These are phyloP conservation scores for Ambispora gerdemannii DNA, from an alignment of 192 early-diverging fungal species.

Conservation along the genomic window DNA sequence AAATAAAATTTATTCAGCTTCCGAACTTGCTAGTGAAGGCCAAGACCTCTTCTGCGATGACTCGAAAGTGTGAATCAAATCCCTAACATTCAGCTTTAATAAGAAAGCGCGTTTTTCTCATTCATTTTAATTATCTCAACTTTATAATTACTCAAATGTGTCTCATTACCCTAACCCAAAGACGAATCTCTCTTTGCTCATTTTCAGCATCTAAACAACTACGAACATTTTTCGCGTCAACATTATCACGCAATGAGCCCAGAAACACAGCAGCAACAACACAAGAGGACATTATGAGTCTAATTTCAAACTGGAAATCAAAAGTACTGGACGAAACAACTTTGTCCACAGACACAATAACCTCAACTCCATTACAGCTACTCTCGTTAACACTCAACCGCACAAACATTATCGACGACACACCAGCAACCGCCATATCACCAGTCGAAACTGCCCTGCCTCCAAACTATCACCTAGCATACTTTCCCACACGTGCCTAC, in stretches of 20 bases:
- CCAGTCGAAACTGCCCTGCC: conserved; percentile 50
- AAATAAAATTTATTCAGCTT: no score
- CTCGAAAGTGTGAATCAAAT: no score
- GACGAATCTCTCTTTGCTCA: no score
- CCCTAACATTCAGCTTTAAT: no score
- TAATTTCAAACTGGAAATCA: conserved; percentile 23
- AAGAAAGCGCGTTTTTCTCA: no score
- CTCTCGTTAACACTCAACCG: conserved; percentile 10
- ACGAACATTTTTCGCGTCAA: no score
- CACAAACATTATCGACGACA: background rate
- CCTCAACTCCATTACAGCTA: conserved; percentile 13
- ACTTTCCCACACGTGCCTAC: conserved; percentile 71
- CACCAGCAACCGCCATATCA: background rate
- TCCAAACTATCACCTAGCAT: conserved; percentile 71
- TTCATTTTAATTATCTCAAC: no score
- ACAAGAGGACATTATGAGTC: background rate
- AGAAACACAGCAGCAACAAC: background rate
- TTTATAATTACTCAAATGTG: no score
- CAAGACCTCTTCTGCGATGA: no score
- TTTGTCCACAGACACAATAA: background rate
- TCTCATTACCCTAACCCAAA: no score
- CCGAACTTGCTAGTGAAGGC: no score
- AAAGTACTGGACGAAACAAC: background rate
- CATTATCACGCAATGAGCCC: background rate
- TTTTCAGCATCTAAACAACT: no score